These are phyloP conservation scores for Colletotrichum theobromicola DNA, from an alignment of 2,329 filamentous ascomycete genomes.

Conservation along the genomic window DNA sequence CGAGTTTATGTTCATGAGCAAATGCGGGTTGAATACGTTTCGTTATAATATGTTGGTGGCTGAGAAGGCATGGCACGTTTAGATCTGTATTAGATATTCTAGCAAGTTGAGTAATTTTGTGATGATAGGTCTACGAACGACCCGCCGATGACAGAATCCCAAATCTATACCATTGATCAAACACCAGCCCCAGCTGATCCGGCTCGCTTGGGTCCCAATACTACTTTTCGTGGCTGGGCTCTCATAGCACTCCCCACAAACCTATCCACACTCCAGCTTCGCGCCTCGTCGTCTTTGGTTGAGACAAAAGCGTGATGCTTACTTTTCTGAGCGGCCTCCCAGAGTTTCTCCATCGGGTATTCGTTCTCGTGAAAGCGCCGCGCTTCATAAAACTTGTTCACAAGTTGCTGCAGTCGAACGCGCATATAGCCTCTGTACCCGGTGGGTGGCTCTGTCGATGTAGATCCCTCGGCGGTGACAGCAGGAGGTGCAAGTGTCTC, in stretches of 20 bases:
- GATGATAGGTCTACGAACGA: not conserved
- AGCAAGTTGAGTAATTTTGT: not conserved
- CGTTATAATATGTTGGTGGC: not conserved
- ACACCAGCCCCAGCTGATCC: not conserved
- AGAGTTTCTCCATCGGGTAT: not conserved
- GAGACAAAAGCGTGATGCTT: not conserved
- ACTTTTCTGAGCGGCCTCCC: not conserved
- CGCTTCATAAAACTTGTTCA: not conserved
- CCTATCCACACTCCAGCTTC: not conserved
- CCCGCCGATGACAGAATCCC: not conserved
- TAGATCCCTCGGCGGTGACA: not conserved
- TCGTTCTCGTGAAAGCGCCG: not conserved
- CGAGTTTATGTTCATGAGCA: rapidly evolving
- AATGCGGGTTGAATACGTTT: not conserved
- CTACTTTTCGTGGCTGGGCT: not conserved
- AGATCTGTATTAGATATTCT: not conserved
- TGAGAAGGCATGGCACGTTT: not conserved
- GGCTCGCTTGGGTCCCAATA: not conserved
- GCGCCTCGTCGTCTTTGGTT: not conserved
- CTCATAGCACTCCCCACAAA: not conserved
- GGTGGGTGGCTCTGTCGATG: not conserved
- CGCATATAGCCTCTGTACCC: not conserved
- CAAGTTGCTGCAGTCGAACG: not conserved
- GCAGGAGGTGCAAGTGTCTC: not conserved
- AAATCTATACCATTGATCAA: not conserved